These are phyloP conservation scores for Termitomyces eurrhizus DNA, from an alignment of 768 basidiomycete species.

Conservation along the genomic window DNA sequence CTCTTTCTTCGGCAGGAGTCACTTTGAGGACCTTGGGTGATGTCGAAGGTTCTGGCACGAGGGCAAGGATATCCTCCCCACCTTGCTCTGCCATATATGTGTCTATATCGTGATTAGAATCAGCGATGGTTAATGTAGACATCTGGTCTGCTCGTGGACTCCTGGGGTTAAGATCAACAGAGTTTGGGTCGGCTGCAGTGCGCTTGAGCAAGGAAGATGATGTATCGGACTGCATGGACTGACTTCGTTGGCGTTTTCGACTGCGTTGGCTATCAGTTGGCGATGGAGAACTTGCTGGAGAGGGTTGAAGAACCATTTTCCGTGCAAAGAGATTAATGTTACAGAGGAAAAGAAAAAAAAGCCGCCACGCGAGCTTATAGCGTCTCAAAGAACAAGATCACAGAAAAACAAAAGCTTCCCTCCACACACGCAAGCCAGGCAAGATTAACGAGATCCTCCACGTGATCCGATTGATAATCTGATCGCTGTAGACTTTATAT, in stretches of 20 bases:
- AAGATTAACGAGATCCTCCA: not conserved
- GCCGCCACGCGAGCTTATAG: constrained; percentile 12
- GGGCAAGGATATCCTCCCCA: constrained; percentile 31
- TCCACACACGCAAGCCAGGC: constrained; percentile 9
- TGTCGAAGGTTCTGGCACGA: constrained; percentile 21
- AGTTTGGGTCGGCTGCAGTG: constrained; percentile 64
- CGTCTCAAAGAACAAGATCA: constrained; percentile 9
- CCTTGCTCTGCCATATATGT: constrained; percentile 62
- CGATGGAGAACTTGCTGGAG: constrained; percentile 43
- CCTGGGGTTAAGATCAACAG: constrained; percentile 35
- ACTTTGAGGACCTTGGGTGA: constrained; percentile 17
- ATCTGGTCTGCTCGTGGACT: constrained; percentile 39
- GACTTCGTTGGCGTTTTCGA: constrained; percentile 72
- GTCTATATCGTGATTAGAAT: constrained; percentile 58
- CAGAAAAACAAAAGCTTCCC: constrained; percentile 12
- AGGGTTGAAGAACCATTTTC: constrained; percentile 45
- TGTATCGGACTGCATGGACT: constrained; percentile 69
- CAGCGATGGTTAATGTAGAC: constrained; percentile 37
- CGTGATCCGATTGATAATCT: constrained; percentile 9
- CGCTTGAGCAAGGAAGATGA: constrained; percentile 78
- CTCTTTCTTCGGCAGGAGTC: constrained; percentile 42
- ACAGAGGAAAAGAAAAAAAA: constrained; percentile 9
- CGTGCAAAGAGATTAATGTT: not conserved
- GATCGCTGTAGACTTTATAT: not conserved
- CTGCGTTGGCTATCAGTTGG: constrained; percentile 35